Base-by-base conservation (phyloP, 768 basidiomycete genomes). In the Daedaleopsis sinensis region DNA sequence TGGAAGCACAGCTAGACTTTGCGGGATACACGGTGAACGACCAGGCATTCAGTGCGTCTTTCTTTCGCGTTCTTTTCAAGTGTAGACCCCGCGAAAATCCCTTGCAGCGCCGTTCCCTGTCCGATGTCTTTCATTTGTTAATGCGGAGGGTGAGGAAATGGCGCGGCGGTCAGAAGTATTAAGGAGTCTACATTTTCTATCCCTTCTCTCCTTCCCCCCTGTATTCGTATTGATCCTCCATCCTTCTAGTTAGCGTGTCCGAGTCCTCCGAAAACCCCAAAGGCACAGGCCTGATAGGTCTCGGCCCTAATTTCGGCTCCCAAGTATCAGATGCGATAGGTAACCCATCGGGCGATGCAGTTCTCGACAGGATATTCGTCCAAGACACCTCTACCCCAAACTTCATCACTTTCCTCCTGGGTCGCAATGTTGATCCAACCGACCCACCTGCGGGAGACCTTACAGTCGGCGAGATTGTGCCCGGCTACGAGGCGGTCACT, bases 331-430 rank as follows among this genome's bases (percentile, higher is more conserved):
- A 67, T 48, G 63, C 71, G 27, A 67, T 80, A 15, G 64, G 72
- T 8, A 65, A 73, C 53, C 24, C 75, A 13, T 68, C 73, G 0
- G 88, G 84, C 5, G 80, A 83, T 61, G 74, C 86, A 0, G 78
- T 86, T 38, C 76, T 90, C 10, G 85, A 89, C 73, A 80, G 84
- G 47, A 85, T 90, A 62, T 91, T 93, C 70, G 69, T 73, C 8
- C 82, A 85, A 64, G 80, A 90, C 67, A 72, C 74, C 10, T 75
- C 82, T n/a, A 75, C 83, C 1, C 81, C 86, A 0, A 88, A 89
- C 68, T 83, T 75, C 63, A 77, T 92, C 57, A 82, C 88, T 0
- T 75, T 92, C 61, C 80, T 88, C 36, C 80, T 93, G 32, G 83
- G 84, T 32, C 84, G 91, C 23, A 75, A 79, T 12, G 73, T 82